Evolutionary conservation across 768 basidiomycete species (phyloP).

Genomic region (Russula sp.): DNA sequence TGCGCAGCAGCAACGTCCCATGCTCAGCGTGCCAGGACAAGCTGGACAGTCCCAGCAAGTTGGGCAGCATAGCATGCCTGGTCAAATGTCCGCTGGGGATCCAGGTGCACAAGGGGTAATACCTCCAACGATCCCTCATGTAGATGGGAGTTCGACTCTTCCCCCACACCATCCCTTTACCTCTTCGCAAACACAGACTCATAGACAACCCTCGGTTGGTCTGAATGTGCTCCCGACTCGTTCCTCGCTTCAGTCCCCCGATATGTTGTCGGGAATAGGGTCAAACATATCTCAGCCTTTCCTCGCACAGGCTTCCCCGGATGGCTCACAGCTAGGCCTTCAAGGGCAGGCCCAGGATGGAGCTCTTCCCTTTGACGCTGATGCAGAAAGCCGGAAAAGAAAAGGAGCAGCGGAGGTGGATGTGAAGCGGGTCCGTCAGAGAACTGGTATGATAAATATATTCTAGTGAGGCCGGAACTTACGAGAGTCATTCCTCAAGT

Average conservation of each 20-base stretch:
- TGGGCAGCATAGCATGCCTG: constrained; percentile 23
- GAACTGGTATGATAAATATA: constrained; percentile 48
- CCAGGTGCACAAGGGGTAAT: constrained; percentile 15
- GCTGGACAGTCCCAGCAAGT: constrained; percentile 30
- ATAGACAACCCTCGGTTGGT: constrained; percentile 14
- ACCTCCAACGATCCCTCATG: constrained; percentile 15
- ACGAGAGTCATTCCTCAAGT: constrained; percentile 8
- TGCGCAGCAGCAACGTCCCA: constrained; percentile 50
- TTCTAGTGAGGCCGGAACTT: not conserved
- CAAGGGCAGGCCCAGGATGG: constrained; percentile 18
- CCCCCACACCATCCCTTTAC: constrained; percentile 4
- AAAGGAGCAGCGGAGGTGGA: constrained; percentile 62
- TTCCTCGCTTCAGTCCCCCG: constrained; percentile 18
- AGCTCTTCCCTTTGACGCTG: constrained; percentile 43
- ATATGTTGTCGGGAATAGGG: constrained; percentile 16
- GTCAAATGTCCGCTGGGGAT: constrained; percentile 23
- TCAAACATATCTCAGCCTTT: constrained; percentile 11
- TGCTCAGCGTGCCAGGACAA: constrained; percentile 38
- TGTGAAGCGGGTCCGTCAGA: constrained; percentile 64
- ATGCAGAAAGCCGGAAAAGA: constrained; percentile 62
- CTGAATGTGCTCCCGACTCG: constrained; percentile 7
- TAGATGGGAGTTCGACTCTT: constrained; percentile 8
- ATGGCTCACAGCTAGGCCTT: constrained; percentile 1
- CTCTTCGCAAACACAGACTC: constrained; percentile 10
- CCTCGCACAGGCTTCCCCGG: constrained; percentile 10